Conservation (phyloP, 2,329 filamentous ascomycete species). For the Aureobasidium sp. region DNA sequence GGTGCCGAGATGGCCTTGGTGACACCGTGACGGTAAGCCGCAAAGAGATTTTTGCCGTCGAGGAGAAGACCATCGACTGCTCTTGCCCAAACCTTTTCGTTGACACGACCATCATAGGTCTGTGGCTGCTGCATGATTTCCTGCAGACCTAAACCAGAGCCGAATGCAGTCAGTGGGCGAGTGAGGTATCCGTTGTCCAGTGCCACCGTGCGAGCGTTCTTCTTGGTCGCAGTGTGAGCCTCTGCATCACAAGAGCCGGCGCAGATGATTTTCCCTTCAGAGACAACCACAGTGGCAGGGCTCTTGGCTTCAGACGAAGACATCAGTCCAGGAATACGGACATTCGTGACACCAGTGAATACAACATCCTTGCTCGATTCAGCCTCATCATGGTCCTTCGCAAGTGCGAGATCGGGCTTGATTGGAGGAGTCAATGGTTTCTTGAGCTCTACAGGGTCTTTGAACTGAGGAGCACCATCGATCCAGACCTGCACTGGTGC, state of each 20-base stretch:
- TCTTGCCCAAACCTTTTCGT: conserved; percentile 47
- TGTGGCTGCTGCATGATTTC: conserved; percentile 53
- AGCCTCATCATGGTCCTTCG: conserved; percentile 33
- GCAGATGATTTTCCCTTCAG: conserved; percentile 50
- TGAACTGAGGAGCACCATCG: conserved; percentile 44
- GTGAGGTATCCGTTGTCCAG: conserved; percentile 56
- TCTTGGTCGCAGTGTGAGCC: conserved; percentile 31
- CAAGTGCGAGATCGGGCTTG: conserved; percentile 35
- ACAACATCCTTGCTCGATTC: conserved; percentile 36
- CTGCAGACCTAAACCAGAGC: conserved; percentile 53
- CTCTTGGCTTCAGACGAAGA: conserved; percentile 21
- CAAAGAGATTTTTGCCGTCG: conserved; percentile 33
- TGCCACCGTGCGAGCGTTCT: conserved; percentile 36
- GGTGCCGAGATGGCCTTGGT: conserved; percentile 35
- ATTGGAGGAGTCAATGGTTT: conserved; percentile 42
- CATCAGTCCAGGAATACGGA: conserved; percentile 38
- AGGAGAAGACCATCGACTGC: conserved; percentile 43
- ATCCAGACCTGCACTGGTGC: conserved; percentile 38
- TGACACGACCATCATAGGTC: conserved; percentile 45
- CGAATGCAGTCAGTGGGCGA: conserved; percentile 54
- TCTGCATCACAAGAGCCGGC: conserved; percentile 47
- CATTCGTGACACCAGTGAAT: conserved; percentile 51
- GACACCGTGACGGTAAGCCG: conserved; percentile 33
- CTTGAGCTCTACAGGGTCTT: conserved; percentile 43
- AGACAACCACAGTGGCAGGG: conserved; percentile 43